Conservation (phyloP, 306 rosid genomes). For the Luffa aegyptiaca region DNA sequence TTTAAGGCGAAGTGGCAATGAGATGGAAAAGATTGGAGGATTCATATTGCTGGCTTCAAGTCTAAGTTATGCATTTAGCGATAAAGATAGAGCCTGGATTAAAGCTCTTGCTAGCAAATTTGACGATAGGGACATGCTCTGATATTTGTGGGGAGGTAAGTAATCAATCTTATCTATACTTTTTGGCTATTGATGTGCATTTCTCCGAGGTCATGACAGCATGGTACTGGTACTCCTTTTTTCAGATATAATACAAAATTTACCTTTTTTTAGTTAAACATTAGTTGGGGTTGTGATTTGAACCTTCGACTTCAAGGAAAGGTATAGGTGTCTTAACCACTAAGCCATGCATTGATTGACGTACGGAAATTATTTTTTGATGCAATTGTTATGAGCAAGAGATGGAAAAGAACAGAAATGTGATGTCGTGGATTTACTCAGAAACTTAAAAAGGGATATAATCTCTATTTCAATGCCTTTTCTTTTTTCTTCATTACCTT, state of each 20-base stretch:
- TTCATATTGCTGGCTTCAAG: slow-evolving; percentile 63
- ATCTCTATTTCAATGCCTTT: background rate
- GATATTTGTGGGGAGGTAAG: background rate
- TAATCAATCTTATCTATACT: background rate
- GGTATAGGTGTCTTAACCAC: background rate
- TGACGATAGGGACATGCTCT: slow-evolving; percentile 17
- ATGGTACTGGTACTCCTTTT: background rate
- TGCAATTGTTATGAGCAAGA: background rate
- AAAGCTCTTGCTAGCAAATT: slow-evolving; percentile 62
- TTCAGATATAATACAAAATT: background rate
- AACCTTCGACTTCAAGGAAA: background rate
- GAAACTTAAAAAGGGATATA: background rate
- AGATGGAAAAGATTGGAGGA: slow-evolving; percentile 29
- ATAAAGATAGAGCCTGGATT: slow-evolving; percentile 78
- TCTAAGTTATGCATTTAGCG: slow-evolving; percentile 58
- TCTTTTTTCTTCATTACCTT: background rate
- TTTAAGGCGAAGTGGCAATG: slow-evolving; percentile 18
- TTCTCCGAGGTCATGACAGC: background rate
- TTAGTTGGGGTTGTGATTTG: background rate
- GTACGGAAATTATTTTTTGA: background rate
- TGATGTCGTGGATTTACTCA: background rate
- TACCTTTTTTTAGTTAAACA: background rate
- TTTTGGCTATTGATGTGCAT: background rate
- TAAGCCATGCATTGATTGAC: background rate
- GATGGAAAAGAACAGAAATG: background rate